These are phyloP conservation scores for Ophiocordyceps camponoti-saundersi DNA, from an alignment of 2,329 filamentous ascomycete genomes.

Conservation along the genomic window DNA sequence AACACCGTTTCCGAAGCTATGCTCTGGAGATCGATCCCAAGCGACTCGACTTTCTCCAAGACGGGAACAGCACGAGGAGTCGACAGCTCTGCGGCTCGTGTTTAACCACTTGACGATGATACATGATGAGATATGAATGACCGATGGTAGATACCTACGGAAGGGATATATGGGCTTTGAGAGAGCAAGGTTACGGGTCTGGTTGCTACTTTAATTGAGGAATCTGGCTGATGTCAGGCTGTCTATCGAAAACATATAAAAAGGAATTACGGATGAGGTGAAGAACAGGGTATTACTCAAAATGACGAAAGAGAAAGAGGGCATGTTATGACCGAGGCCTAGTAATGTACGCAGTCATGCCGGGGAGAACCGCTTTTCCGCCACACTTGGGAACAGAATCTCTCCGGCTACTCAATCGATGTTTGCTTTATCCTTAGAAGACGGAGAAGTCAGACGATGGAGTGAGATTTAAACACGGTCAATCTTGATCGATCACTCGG, in stretches of 20 bases:
- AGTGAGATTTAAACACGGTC: background rate
- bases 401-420: too few relatives aligned
- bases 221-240: too few relatives aligned
- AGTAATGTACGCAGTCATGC: too few relatives aligned
- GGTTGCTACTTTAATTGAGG: too few relatives aligned
- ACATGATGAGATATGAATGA: background rate
- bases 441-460: background rate
- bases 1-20: slow-evolving; percentile 5
- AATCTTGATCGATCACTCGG: too few relatives aligned
- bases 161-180: too few relatives aligned
- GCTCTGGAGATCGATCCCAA: background rate
- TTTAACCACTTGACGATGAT: background rate
- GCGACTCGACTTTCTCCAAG: background rate
- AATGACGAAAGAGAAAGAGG: too few relatives aligned
- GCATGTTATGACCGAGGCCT: too few relatives aligned
- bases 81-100: background rate
- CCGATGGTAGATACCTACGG: too few relatives aligned
- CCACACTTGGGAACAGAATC: background rate
- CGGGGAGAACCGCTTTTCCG: background rate
- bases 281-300: background rate
- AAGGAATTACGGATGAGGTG: background rate
- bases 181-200: too few relatives aligned
- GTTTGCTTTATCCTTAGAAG: too few relatives aligned
- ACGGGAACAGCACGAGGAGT: background rate
- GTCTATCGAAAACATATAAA: too few relatives aligned